Evolutionary conservation across 139 green algal species (phyloP).

Genomic region (Medakamo hakoo): DNA sequence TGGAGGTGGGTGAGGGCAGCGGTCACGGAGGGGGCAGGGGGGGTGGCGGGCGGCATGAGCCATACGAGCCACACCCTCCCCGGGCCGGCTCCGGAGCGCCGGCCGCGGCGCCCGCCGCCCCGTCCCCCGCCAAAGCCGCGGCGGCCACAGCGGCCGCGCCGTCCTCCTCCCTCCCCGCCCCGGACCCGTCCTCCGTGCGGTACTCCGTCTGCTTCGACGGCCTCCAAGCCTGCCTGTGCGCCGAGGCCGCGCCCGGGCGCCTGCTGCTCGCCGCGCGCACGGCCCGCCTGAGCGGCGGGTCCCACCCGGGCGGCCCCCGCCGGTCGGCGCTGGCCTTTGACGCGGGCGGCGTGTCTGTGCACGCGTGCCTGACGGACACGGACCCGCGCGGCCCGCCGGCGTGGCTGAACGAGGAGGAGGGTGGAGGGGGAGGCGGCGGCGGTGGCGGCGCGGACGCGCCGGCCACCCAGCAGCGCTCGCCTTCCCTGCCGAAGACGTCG

Average conservation of each 20-base stretch:
- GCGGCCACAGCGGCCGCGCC: not conserved
- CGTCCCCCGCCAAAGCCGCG: not conserved
- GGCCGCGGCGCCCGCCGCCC: not conserved
- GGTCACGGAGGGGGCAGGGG: too few relatives aligned
- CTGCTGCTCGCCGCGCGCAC: constrained; percentile 44
- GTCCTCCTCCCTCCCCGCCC: not conserved
- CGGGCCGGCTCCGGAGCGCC: not conserved
- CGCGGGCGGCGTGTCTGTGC: constrained; percentile 16
- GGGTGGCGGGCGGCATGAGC: too few relatives aligned
- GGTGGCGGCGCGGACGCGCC: not conserved
- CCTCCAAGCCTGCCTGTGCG: constrained; percentile 3
- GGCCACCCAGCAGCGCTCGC: not conserved
- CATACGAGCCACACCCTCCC: not conserved
- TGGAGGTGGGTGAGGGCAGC: not conserved
- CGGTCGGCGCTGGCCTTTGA: constrained; percentile 7
- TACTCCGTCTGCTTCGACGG: constrained; percentile 9
- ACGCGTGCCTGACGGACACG: constrained; percentile 17
- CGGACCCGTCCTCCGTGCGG: constrained; percentile 12
- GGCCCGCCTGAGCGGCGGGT: constrained; percentile 25
- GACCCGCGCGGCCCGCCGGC: constrained; percentile 16
- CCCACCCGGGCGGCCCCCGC: not conserved
- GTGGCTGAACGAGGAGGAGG: constrained; percentile 17
- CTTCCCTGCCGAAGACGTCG: too few relatives aligned
- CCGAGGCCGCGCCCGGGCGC: constrained; percentile 12
- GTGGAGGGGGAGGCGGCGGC: not conserved